Base-by-base conservation (phyloP, 2,329 filamentous ascomycete species). In the Colletotrichum neosansevieriae region DNA sequence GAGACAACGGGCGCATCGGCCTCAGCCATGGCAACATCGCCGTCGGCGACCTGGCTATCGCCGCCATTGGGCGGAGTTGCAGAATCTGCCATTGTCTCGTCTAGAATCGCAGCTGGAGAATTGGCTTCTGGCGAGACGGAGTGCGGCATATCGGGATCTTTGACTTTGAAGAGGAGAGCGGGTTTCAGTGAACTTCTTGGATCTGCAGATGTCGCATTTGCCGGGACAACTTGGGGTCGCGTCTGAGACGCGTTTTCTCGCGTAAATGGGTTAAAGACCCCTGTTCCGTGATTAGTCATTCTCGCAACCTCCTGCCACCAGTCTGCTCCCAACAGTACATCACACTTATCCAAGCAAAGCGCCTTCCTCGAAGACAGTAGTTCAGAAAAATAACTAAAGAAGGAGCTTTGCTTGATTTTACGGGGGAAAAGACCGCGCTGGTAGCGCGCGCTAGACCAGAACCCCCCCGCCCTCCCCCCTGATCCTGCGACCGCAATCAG, bases 11-110 rank as follows among this genome's bases (percentile, higher is more conserved):
- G 70, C 29, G 75, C 74, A 42, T 77, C 72, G 24, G 75, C 70
- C 53, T 80, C 80, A 21, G 73, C 76, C 82, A 84, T 84, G 44
- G 79, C 77, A 62, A 83, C 76, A 60, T 84, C 81, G 59, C 71
- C 76, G 42, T 78, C 78, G 34, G 71, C 69, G 29, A 70, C 69
- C 66, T 77, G 77, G 69, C 70, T 73, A 34, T 75, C 76, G 70
- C 29, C 29, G 29, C 73, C 72, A 71, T 75, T 77, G 54, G 71
- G 73, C 29, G 72, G 70, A 56, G 75, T 71, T 11, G 61, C 32
- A 6, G 74, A 66, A 17, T 80, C 76, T 10, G 77, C 76, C 76
- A 80, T 80, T 15, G 75, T 76, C 69, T 80, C 75, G 69, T 80
- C 75, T 62, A 76, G 74, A 63, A 74, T 72, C 32, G 72, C 72